Base-by-base conservation (phyloP, 2,329 filamentous ascomycete genomes). In the Colletotrichum orchidophilum region DNA sequence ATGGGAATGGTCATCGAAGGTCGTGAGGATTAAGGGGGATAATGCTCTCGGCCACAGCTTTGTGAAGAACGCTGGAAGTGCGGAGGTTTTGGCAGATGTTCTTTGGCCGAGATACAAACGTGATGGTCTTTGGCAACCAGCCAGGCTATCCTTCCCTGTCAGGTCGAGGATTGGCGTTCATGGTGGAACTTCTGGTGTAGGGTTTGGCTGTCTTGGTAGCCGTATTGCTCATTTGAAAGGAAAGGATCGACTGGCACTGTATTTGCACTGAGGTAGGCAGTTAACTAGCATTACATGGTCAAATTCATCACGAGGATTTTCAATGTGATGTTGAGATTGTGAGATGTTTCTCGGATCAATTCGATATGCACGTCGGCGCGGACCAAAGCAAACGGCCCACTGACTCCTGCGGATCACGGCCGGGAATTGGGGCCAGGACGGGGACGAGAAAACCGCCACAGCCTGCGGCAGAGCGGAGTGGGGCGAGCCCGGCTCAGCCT, bases 1-100 rank as follows among this genome's bases (percentile, higher is more conserved):
- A 76, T 85, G 73, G 88, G 88, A 3, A 90, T 90, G 87, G 81
- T 89, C n/a, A 88, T 86, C 18, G 87, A 90, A 73, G 88, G 87
- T n/a, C 21, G 24, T 9, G 60, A 63, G 24, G 60, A 63, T 21
- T 63, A 42, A 18, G 1, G 29, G n/a, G 12, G 5, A 2, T n/a
- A 15, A 29, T 52, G 27, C 2, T 50, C 29, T 26, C 13, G 3
- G 24, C n/a, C 9, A n/a, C 26, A 24, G 18, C 9, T 15, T 21
- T 27, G 24, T 24, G 12, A 33, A 26, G 13, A 31, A 29, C 18
- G 29, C n/a, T 26, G 8, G 13, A 21, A 21, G 6, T 21, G 33
- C 27, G 4, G 39, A 21, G 27, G 15, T 13, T 54, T 54, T 54
- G 27, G 52, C 13, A 27, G 0, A 11, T 5, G 21, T 9, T 53